A percentile compares a stretch with the other conserved stretches of the same genome.
These are phyloP conservation scores for Vanderwaltozyma polyspora DNA, from an alignment of 805 yeast species.

Conservation along the genomic window DNA sequence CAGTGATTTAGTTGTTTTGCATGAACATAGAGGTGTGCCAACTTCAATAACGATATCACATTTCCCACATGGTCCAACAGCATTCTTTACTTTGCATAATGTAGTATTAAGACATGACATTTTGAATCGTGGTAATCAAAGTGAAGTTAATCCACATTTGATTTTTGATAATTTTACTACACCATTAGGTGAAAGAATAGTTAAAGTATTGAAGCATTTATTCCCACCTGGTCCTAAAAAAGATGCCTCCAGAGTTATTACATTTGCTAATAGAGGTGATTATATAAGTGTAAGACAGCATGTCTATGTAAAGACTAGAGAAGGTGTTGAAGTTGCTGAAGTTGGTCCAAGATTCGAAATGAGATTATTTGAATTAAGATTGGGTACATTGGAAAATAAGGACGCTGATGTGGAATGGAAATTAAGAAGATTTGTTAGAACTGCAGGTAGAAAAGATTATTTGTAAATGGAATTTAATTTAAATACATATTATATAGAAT, in stretches of 20 bases:
- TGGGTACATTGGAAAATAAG: slow-evolving; percentile 88
- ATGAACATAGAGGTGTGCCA: slow-evolving; percentile 98
- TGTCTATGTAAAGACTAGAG: slow-evolving; percentile 80
- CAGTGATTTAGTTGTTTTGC: slow-evolving; percentile 75
- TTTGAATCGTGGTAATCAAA: slow-evolving; percentile 70
- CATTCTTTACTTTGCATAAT: slow-evolving; percentile 85
- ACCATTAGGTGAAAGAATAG: slow-evolving; percentile 73
- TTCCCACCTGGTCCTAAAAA: slow-evolving; percentile 96
- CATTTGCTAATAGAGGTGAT: slow-evolving; percentile 84
- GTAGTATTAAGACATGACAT: slow-evolving; percentile 92
- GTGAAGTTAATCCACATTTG: slow-evolving; percentile 89
- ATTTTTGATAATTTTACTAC: slow-evolving; percentile 84
- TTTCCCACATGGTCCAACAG: slow-evolving; percentile 97
- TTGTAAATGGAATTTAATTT: slow-evolving; percentile 23
- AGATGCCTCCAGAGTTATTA: slow-evolving; percentile 82
- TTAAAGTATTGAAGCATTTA: slow-evolving; percentile 67
- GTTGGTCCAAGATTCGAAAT: slow-evolving; percentile 98
- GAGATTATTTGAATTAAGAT: slow-evolving; percentile 76
- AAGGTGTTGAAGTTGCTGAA: slow-evolving; percentile 84
- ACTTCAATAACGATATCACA: slow-evolving; percentile 86
- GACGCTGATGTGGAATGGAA: slow-evolving; percentile 99
- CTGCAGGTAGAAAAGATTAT: slow-evolving; percentile 91
- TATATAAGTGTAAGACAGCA: slow-evolving; percentile 93
- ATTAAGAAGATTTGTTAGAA: slow-evolving; percentile 81
- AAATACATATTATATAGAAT: too few relatives aligned